Conservation (phyloP, 345 rosid species). For the Sapria himalayana region DNA sequence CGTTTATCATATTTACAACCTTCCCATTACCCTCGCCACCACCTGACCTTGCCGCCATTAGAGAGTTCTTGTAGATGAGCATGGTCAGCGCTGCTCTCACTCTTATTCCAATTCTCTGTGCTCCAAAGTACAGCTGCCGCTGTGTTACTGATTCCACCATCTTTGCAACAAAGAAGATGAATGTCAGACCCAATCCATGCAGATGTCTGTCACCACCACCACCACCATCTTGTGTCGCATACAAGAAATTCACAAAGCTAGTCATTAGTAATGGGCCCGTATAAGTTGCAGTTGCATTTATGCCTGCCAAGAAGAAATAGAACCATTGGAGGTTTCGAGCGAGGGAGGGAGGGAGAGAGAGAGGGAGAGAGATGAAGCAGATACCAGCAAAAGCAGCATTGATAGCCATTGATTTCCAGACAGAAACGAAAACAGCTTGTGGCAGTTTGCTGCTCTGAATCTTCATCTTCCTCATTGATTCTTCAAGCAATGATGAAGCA, state of each 20-base stretch:
- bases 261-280: conserved; percentile 42
- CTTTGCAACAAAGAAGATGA: conserved; percentile 37
- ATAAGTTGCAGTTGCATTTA: conserved; percentile 34
- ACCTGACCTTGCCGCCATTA: conserved; percentile 21
- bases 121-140: conserved; percentile 52
- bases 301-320: conserved; percentile 15
- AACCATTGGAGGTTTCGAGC: neutral
- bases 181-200: conserved; percentile 30
- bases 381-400: conserved; percentile 54
- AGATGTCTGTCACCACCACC: conserved; percentile 17
- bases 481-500: conserved; percentile 30
- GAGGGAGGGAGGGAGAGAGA: too few relatives aligned
- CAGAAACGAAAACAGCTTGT: conserved; percentile 14
- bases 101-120: conserved; percentile 35
- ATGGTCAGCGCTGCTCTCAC: conserved; percentile 34
- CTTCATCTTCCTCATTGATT: conserved; percentile 22
- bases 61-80: conserved; percentile 31
- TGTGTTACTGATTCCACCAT: conserved; percentile 40
- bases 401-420: conserved; percentile 24
- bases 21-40: conserved; percentile 24
- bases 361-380: neutral
- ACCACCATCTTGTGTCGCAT: conserved; percentile 14
- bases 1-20: conserved; percentile 34
- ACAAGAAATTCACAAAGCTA: conserved; percentile 38
- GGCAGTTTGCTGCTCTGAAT: conserved; percentile 17